These are phyloP conservation scores for Boletus smithii DNA, from an alignment of 1,284 basidiomycete species.

Conservation along the genomic window DNA sequence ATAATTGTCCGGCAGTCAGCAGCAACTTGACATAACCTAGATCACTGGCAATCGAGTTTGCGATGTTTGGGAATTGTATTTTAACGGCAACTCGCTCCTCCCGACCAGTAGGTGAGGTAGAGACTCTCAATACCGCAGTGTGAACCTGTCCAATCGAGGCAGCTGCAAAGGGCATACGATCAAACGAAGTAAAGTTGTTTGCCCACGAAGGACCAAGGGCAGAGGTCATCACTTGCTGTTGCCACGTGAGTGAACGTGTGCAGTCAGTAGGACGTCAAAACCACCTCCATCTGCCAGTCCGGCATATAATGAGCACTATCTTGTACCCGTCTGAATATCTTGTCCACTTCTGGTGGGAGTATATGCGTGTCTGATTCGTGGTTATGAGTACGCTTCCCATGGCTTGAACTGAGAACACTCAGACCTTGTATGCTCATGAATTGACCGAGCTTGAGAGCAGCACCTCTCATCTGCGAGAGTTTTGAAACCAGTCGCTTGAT, in stretches of 20 bases:
- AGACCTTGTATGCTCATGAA: conserved; percentile 96
- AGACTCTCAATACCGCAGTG: conserved; percentile 58
- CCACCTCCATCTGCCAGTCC: conserved; percentile 94
- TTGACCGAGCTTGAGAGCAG: conserved; percentile 94
- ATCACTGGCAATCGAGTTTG: conserved; percentile 83
- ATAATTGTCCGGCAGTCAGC: conserved; percentile 72
- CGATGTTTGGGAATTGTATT: conserved; percentile 94
- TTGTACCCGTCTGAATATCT: conserved; percentile 88
- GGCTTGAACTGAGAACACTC: neutral
- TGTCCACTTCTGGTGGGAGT: conserved; percentile 86
- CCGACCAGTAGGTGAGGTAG: conserved; percentile 48
- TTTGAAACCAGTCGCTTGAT: conserved; percentile 89
- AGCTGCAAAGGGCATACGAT: conserved; percentile 88
- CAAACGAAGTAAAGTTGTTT: conserved; percentile 71
- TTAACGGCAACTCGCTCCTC: conserved; percentile 83
- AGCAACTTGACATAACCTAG: conserved; percentile 84
- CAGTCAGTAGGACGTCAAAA: neutral
- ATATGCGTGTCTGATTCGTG: conserved; percentile 70
- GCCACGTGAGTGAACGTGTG: conserved; percentile 5
- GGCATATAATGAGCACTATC: conserved; percentile 99
- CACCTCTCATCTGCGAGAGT: conserved; percentile 91
- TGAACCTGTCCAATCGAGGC: conserved; percentile 99
- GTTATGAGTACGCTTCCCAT: conserved; percentile 1
- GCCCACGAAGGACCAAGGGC: conserved; percentile 81
- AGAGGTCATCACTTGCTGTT: conserved; percentile 71